Evolutionary conservation across 73 alveolate species (phyloP), one percentile per base, ranked within the genome.

Genomic region (Paramecium biaurelia): DNA sequence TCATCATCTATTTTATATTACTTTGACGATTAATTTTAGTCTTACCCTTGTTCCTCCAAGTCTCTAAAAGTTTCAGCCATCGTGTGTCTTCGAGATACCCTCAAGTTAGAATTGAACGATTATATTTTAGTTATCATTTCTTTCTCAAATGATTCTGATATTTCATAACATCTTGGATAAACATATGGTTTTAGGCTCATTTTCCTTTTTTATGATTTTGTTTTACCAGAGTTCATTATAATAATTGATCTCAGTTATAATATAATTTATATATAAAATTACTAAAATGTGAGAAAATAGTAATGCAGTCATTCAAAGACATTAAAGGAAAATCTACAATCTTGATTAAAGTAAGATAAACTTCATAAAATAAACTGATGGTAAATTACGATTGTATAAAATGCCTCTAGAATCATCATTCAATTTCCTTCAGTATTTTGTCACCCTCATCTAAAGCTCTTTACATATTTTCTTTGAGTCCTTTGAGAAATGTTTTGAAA

Each of bases 91-190:
- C 45, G 21, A 63, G 84, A 63, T 7, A 2, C 45, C 7, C 45
- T 26, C 12, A 26, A 63, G 41, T 32, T 26, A 63, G 84, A 63
- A 7, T 63, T 63, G 26, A 63, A 63, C 2, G 2, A 23, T 63
- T 63, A 12, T 15, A 32, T 63, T 63, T 63, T 63, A 23, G 1
- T 26, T 7, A 63, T 63, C 24, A 63, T 14, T 26, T 26, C 45
- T 32, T 63, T 63, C 84, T 63, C 84, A 63, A 63, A 63, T 63
- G 84, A 2, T n/a, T 63, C 84, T 63, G 84, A 14, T 14, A 63
- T 63, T 7, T 63, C 84, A 63, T 63, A 63, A 63, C 45, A 63
- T 63, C 84, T 63, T 10, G 84, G 84, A 63, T 63, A 63, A 15
- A 63, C 45, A n/a, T 63, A 63, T 26, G 84, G 84, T 15, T 63